Conservation (phyloP, 139 green algal genomes). For the Tetraselmis chui region DNA sequence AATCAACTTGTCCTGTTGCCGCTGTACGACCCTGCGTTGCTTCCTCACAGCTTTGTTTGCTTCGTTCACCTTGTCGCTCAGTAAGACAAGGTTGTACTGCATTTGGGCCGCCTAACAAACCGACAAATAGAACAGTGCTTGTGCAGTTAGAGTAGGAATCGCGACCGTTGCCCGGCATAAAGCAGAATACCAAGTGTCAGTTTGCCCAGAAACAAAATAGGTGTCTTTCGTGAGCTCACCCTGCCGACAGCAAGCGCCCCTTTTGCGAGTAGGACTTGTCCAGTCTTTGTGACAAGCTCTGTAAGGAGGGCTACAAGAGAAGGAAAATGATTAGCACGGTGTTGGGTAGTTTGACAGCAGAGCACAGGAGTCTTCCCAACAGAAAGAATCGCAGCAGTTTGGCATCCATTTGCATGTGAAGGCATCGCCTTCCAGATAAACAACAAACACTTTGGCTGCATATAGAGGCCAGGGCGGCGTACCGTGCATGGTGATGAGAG, state of each 20-base stretch:
- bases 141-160: not conserved
- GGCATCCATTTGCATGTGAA: not conserved
- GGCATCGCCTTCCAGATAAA: not conserved
- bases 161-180: slow-evolving; percentile 27
- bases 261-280: slow-evolving; percentile 7
- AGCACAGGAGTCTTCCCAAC: slow-evolving; percentile 4
- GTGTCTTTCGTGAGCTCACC: too few species aligned
- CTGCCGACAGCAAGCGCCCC: slow-evolving; percentile 25
- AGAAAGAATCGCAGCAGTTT: not conserved
- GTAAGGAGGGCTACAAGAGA: not conserved
- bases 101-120: slow-evolving; percentile 32
- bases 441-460: not conserved
- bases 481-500: slow-evolving; percentile 51
- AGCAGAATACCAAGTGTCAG: slow-evolving; percentile 13
- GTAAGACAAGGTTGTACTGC: slow-evolving; percentile 34
- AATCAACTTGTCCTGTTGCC: not conserved
- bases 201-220: too few species aligned
- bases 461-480: not conserved
- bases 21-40: slow-evolving; percentile 6
- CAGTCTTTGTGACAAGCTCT: not conserved
- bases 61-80: slow-evolving; percentile 20
- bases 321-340: slow-evolving; percentile 2
- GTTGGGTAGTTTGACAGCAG: slow-evolving; percentile 9
- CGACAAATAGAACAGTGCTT: not conserved
- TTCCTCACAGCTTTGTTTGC: slow-evolving; percentile 23